These are phyloP conservation scores for Rhizopogon rudus DNA, from an alignment of 768 basidiomycete species.

Conservation along the genomic window DNA sequence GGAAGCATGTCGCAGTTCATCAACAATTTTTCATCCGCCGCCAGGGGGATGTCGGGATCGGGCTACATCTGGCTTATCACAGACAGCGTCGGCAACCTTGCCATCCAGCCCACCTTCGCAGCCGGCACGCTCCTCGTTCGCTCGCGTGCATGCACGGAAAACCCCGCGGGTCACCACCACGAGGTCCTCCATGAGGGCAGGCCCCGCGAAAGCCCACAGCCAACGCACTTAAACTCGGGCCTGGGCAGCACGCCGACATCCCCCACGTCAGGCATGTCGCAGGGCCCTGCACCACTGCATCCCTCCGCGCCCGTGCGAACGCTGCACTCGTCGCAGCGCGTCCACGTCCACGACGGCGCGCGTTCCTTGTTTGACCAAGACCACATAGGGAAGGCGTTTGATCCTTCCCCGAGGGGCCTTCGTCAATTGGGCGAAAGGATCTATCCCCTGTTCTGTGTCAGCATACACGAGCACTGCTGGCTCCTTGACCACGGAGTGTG, in stretches of 20 bases:
- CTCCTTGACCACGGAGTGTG: slow-evolving; percentile 85
- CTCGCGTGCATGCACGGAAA: slow-evolving; percentile 38
- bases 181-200: slow-evolving; percentile 26
- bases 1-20: slow-evolving; percentile 66
- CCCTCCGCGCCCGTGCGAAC: slow-evolving; percentile 25
- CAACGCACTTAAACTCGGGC: slow-evolving; percentile 2
- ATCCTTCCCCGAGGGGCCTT: slow-evolving; percentile 16
- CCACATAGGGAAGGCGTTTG: not conserved
- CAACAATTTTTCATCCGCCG: slow-evolving; percentile 72
- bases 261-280: slow-evolving; percentile 38
- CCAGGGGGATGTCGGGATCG: slow-evolving; percentile 68
- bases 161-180: slow-evolving; percentile 12
- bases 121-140: slow-evolving; percentile 83
- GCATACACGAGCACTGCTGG: slow-evolving; percentile 85
- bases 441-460: slow-evolving; percentile 73
- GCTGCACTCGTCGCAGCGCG: slow-evolving; percentile 21
- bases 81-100: slow-evolving; percentile 55
- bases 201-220: slow-evolving; percentile 6
- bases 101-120: slow-evolving; percentile 82
- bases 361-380: slow-evolving; percentile 22
- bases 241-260: slow-evolving; percentile 32
- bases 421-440: slow-evolving; percentile 46
- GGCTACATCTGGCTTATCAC: slow-evolving; percentile 90
- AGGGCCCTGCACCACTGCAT: slow-evolving; percentile 21
- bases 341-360: slow-evolving; percentile 6